Base-by-base conservation (phyloP, 306 rosid genomes). In the Luffa acutangula region DNA sequence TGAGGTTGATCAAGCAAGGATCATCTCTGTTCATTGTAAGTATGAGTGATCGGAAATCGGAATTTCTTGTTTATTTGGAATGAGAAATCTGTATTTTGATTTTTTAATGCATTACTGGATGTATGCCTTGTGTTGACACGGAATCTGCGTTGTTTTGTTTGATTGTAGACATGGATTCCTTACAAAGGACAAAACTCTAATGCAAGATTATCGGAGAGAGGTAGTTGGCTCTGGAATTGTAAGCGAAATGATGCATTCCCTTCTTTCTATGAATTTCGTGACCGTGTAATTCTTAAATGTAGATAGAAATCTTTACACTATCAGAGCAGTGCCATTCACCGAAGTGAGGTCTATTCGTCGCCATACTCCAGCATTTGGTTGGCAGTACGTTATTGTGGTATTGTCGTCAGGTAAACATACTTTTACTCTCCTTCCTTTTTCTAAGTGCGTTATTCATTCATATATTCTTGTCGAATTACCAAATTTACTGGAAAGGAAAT, bases 301-400 rank as follows among this genome's bases (percentile, higher is more conserved):
- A 96, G 99, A 93, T 80, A 91, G 84, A 85, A 90, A 69, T 81
- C 97, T 96, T 59, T 96, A 96, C 81, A 91, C 98, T 67, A 96
- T 96, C 81, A 88, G 89, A 70, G 93, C 86, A 21, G 94, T 90
- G 71, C 90, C 97, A 41, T 84, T 96, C 81, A 87, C 97, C 0
- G 97, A 93, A 62, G 88, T 93, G 79, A 87, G 97, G 89, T 96
- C 98, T 63, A 90, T 96, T 57, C 92, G 96, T 31, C 90, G 96
- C 82, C 99, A 93, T 82, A 85, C 82, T 79, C 99, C 99, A 1
- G 87, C 99, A 14, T 87, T 96, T 78, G 98, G 96, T 21, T 96
- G 99, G 98, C 99, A 89, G 85, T 93, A 93, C 87, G 73, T 96
- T 82, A 93, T 93, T 54, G 86, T 91, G 65, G 96, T 96, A 81